Base-by-base conservation (phyloP, 169 alveolate genomes). In the Eimeria tenella region DNA sequence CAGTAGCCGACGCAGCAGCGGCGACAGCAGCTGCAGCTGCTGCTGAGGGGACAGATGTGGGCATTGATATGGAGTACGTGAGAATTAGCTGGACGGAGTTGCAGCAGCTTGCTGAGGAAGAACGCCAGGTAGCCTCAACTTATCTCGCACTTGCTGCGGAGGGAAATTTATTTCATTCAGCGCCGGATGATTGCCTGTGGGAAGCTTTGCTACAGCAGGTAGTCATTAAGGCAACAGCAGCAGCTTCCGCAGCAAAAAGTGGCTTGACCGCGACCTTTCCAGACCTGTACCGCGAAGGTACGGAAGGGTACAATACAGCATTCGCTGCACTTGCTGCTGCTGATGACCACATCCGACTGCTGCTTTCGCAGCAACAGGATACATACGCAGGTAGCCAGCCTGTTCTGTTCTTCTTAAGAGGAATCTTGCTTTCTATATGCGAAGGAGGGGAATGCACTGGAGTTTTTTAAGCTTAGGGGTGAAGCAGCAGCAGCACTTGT, bases 371-470 rank as follows among this genome's bases (percentile, higher is more conserved):
- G 91, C 91, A 84, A 60, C 91, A 84, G 21, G 91, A 84, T 21
- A 84, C 65, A 1, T 84, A 84, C 63, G 91, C 91, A 25, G 91
- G 91, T 60, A 84, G 91, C 25, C 91, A 84, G 79, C 91, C 91
- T n/a, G 79, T 84, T 42, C 23, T 62, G 58, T 58, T 62, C 31
- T 84, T 84, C 63, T 3, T 84, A n/a, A 62, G 81, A 31, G 75
- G 79, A 21, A 84, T 84, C 53, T 11, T 84, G 7, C 63, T 84
- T 21, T 84, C 91, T 19, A 11, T 60, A 25, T 84, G 91, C 53
- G 75, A 84, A 55, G 79, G 65, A 4, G 91, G 79, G 8, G 91
- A 84, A 60, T 84, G 91, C 79, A 62, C 5, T 55, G 91, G 79
- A 62, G 52, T 19, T 7, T 49, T 31, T 17, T 84, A 81, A 81